These are phyloP conservation scores for Phylloporus arenicola DNA, from an alignment of 768 basidiomycete genomes.

Conservation along the genomic window DNA sequence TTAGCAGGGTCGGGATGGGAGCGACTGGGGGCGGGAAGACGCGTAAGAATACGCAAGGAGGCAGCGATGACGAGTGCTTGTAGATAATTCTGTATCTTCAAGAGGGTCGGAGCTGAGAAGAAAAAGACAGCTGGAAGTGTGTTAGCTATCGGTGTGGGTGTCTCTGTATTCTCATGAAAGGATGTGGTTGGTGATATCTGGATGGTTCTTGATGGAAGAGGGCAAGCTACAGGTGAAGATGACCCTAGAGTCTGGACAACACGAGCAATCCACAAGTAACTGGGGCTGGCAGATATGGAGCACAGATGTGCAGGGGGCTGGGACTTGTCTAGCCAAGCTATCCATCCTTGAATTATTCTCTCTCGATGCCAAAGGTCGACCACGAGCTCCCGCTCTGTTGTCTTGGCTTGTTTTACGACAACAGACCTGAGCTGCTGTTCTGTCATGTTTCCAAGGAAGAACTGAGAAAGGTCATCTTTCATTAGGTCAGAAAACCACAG, in stretches of 20 bases:
- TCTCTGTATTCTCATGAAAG: not conserved
- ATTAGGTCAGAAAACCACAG: conserved; percentile 54
- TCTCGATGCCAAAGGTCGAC: conserved; percentile 44
- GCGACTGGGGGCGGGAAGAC: conserved; percentile 28
- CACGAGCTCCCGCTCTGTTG: conserved; percentile 50
- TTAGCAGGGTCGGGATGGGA: conserved; percentile 7
- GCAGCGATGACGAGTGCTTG: conserved; percentile 68
- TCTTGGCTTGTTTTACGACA: conserved; percentile 48
- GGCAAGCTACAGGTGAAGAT: conserved; percentile 35
- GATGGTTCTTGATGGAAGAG: conserved; percentile 25
- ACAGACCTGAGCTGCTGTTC: conserved; percentile 52
- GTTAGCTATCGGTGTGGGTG: conserved; percentile 28
- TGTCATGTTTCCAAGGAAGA: conserved; percentile 60
- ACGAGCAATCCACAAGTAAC: conserved; percentile 42
- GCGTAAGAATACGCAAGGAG: conserved; percentile 51
- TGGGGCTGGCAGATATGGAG: conserved; percentile 11
- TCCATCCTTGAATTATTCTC: conserved; percentile 21
- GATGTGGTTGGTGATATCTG: conserved; percentile 3
- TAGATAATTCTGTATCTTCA: conserved; percentile 61
- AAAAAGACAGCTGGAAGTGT: conserved; percentile 62
- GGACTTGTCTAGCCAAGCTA: conserved; percentile 17
- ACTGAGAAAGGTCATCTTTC: conserved; percentile 63
- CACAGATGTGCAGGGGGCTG: conserved; percentile 4
- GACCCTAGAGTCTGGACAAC: conserved; percentile 43
- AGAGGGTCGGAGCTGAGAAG: conserved; percentile 48